Evolutionary conservation across 202 grass and related monocot species (phyloP).

Genomic region (Panicum hallii): DNA sequence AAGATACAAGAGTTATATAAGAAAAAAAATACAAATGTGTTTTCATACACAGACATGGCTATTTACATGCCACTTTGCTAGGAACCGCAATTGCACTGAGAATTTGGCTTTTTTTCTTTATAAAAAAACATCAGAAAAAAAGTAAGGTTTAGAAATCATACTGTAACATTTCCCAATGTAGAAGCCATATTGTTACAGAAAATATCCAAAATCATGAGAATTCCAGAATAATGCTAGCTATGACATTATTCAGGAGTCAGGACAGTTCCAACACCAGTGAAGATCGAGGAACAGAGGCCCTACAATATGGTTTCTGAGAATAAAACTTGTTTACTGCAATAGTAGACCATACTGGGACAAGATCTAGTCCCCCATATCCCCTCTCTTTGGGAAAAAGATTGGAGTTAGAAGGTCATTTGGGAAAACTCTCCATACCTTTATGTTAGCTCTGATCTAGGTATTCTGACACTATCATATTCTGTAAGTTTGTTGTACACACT

Average conservation of each 20-base stretch:
- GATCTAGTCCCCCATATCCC: background rate
- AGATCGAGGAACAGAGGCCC: background rate
- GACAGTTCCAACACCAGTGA: background rate
- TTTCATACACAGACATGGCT: background rate
- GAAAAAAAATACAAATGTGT: background rate
- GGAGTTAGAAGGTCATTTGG: background rate
- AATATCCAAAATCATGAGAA: background rate
- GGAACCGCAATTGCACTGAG: background rate
- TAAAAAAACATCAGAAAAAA: background rate
- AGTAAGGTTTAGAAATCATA: background rate
- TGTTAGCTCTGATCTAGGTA: background rate
- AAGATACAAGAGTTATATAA: background rate
- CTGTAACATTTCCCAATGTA: background rate
- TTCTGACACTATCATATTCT: background rate
- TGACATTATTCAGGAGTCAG: background rate
- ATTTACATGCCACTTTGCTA: background rate
- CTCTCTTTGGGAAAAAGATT: background rate
- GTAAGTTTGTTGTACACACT: background rate
- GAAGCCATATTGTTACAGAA: background rate
- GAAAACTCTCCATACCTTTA: background rate
- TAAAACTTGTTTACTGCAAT: background rate
- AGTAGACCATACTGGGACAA: constrained; percentile 2
- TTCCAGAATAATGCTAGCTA: background rate
- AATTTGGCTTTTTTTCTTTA: no score
- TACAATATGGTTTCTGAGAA: background rate